phyloP scores from a whole-genome alignment of 2,329 filamentous ascomycete genomes.

The Paecilomyces sp. region DNA sequence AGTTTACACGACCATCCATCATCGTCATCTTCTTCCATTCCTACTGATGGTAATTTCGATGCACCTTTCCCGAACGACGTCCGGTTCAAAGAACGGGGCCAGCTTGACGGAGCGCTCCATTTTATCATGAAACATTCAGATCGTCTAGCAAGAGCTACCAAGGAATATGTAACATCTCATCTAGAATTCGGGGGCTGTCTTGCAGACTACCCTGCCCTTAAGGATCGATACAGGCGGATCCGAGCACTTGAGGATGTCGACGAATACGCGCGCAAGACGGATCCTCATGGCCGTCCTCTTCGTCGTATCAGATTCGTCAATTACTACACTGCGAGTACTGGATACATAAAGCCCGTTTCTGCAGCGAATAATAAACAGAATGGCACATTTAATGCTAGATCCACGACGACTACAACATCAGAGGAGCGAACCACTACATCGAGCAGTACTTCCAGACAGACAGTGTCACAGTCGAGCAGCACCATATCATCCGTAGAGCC shows the following conservation, averaged over 20 bases:
- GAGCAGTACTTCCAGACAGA: not conserved
- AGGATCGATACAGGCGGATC: constrained; percentile 61
- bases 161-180: constrained; percentile 69
- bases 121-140: constrained; percentile 78
- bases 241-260: constrained; percentile 66
- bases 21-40: constrained; percentile 11
- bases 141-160: constrained; percentile 61
- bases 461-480: not conserved
- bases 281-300: constrained; percentile 19
- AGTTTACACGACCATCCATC: constrained; percentile 7
- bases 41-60: constrained; percentile 60
- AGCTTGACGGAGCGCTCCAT: constrained; percentile 56
- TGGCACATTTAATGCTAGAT: not conserved
- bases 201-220: constrained; percentile 66
- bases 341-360: constrained; percentile 50
- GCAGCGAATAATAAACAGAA: constrained; percentile 13
- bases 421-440: not conserved
- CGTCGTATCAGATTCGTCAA: constrained; percentile 69
- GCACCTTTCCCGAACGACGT: constrained; percentile 70
- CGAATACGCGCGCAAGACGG: constrained; percentile 37
- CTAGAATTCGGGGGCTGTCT: constrained; percentile 77
- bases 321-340: constrained; percentile 83
- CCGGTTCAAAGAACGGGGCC: constrained; percentile 59
- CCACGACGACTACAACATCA: not conserved
- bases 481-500: not conserved